These are phyloP conservation scores for Sporothrix mexicana DNA, from an alignment of 2,329 filamentous ascomycete species.

Conservation along the genomic window DNA sequence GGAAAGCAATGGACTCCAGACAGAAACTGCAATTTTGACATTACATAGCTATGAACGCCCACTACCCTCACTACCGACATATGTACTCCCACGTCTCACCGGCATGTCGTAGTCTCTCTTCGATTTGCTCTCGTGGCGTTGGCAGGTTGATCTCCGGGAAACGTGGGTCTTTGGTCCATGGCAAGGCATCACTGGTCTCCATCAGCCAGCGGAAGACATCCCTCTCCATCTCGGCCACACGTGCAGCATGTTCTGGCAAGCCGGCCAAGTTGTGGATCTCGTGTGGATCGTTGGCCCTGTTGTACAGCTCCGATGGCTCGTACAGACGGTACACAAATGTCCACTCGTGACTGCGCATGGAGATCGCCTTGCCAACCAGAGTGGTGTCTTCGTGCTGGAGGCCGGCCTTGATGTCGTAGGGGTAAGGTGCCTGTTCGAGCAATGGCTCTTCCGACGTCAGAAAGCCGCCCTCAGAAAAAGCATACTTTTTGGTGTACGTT, in stretches of 20 bases:
- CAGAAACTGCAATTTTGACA: too few species aligned
- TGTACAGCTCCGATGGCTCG: slow-evolving; percentile 53
- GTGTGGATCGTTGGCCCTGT: slow-evolving; percentile 46
- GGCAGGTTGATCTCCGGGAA: slow-evolving; percentile 3
- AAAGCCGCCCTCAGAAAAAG: slow-evolving; percentile 54
- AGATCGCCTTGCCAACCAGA: slow-evolving; percentile 52
- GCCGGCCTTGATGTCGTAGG: slow-evolving; percentile 54
- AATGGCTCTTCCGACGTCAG: slow-evolving; percentile 52
- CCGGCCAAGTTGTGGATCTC: slow-evolving; percentile 50
- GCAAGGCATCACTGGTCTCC: background rate
- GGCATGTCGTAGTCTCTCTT: slow-evolving; percentile 3
- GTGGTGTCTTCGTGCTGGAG: slow-evolving; percentile 54
- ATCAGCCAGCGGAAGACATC: slow-evolving; percentile 49
- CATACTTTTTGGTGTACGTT: slow-evolving; percentile 45
- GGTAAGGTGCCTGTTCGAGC: slow-evolving; percentile 51
- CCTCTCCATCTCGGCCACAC: slow-evolving; percentile 42
- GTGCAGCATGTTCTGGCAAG: slow-evolving; percentile 38
- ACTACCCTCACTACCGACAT: background rate
- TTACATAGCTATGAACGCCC: too few species aligned
- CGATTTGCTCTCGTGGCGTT: slow-evolving; percentile 23
- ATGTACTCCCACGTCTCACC: slow-evolving; percentile 19
- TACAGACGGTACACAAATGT: slow-evolving; percentile 54
- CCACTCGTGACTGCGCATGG: slow-evolving; percentile 47
- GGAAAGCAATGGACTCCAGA: too few species aligned
- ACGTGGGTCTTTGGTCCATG: slow-evolving; percentile 18